Evolutionary conservation across 345 rosid genomes (phyloP).

Genomic region (Arabis alpina): DNA sequence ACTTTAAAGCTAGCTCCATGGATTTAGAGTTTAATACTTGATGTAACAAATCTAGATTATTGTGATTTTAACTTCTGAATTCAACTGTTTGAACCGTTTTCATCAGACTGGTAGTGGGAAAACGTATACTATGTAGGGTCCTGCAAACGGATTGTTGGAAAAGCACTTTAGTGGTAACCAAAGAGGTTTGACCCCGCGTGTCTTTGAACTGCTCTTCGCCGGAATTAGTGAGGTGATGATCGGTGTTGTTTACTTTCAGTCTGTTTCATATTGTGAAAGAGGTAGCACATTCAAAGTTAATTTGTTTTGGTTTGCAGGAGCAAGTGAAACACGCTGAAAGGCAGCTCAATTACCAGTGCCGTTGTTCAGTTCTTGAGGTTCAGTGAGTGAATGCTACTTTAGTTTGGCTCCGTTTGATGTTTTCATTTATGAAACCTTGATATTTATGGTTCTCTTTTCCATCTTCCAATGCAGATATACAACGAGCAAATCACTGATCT

Average conservation of each 20-base stretch:
- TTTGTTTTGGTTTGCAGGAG: constrained; percentile 59
- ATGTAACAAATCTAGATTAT: background rate
- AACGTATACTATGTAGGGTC: constrained; percentile 99
- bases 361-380: constrained; percentile 97
- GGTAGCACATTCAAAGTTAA: constrained; percentile 12
- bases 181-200: constrained; percentile 94
- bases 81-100: constrained; percentile 32
- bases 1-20: no score
- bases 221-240: constrained; percentile 81
- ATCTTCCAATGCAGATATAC: constrained; percentile 72
- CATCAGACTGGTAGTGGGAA: constrained; percentile 95
- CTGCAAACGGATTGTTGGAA: constrained; percentile 77
- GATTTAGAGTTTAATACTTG: no score
- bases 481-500: constrained; percentile 98
- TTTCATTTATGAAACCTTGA: constrained; percentile 19
- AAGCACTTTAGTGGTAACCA: constrained; percentile 63
- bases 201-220: constrained; percentile 75
- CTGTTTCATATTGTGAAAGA: background rate
- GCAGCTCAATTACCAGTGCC: constrained; percentile 94
- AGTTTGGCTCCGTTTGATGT: background rate
- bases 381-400: constrained; percentile 25
- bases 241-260: constrained; percentile 29
- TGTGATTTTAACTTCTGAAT: constrained; percentile 2
- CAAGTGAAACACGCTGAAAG: constrained; percentile 78
- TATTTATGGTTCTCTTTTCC: constrained; percentile 27